Conservation (phyloP, 2,329 filamentous ascomycete genomes). For the Hortaea werneckii region DNA sequence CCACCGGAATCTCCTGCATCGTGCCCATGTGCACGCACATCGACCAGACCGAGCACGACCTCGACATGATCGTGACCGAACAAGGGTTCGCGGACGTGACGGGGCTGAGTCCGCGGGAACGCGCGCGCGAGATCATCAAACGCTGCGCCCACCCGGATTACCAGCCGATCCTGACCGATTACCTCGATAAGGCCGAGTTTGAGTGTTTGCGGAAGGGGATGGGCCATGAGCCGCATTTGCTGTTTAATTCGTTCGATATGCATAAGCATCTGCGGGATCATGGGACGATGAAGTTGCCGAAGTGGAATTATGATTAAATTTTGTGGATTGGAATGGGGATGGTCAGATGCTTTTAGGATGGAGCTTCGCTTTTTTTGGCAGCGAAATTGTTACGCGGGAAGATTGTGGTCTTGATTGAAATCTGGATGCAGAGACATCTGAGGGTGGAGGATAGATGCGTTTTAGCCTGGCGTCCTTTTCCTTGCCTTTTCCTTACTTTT, state of each 20-base stretch:
- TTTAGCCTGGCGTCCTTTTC: too few relatives aligned
- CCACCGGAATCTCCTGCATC: slow-evolving; percentile 72
- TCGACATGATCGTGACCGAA: slow-evolving; percentile 76
- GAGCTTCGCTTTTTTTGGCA: too few relatives aligned
- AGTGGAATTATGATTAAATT: slow-evolving; percentile 39
- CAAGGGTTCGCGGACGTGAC: slow-evolving; percentile 76
- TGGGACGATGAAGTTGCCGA: slow-evolving; percentile 78
- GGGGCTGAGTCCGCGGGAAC: slow-evolving; percentile 67
- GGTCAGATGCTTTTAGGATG: too few relatives aligned
- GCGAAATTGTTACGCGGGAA: too few relatives aligned
- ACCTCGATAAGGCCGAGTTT: slow-evolving; percentile 76
- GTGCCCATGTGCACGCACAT: slow-evolving; percentile 91
- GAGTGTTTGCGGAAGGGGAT: slow-evolving; percentile 78
- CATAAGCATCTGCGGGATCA: slow-evolving; percentile 73
- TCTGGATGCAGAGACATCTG: too few relatives aligned
- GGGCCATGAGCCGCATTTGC: slow-evolving; percentile 81
- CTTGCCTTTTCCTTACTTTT: too few relatives aligned
- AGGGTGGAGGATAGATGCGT: too few relatives aligned
- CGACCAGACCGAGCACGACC: slow-evolving; percentile 86
- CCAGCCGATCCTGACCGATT: slow-evolving; percentile 68
- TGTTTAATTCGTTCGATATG: slow-evolving; percentile 83
- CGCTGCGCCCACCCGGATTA: slow-evolving; percentile 83
- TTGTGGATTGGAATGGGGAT: neutral
- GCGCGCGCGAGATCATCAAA: slow-evolving; percentile 74
- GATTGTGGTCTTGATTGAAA: too few relatives aligned